Base-by-base conservation (phyloP, 148 eudicot species). In the Chenopodium album region DNA sequence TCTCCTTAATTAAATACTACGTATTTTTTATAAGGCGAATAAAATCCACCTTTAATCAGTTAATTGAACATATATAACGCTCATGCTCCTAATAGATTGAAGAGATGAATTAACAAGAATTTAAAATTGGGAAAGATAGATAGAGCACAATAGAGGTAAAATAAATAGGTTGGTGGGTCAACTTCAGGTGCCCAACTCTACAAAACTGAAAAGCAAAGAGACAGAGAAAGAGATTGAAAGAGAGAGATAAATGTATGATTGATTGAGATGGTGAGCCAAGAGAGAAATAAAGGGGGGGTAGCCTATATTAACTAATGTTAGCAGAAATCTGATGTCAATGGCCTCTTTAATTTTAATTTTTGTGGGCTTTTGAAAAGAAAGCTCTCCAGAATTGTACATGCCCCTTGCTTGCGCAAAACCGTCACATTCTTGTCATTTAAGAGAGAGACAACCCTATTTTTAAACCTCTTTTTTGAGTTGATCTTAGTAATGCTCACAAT, bases 151-250 rank as follows among this genome's bases (percentile, higher is more conserved):
- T 28, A 19, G 64, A 3, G 64, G 81, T 68, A 68, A 78, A 77
- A 8, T 41, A 41, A 41, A 41, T 56, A 50, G 71, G 84, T 82
- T 82, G 77, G 73, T 82, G 78, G 69, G 84, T 82, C 84, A 10
- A 70, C n/a, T 47, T 82, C 84, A 82, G 84, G 84, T 82, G 84
- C 71, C 80, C 76, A 82, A 82, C n/a, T 60, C 10, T 54, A 31
- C 79, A 75, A 52, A 71, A 7, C 56, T 56, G 2, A 34, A 67
- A 37, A 68, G 44, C 50, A 76, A 76, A 34, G 81, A 78, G 81
- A 72, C 66, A 72, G 2, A 76, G 59, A 70, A 11, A 77, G 69
- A 76, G 44, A 52, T 47, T 68, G 67, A 75, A 78, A 66, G 69
- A n/a, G 78, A 75, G 70, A 41, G 44, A 41, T 41, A 6, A 6